Percentiles rank a stretch among this genome's conserved stretches.
Conservation (phyloP, 805 yeast species). For the Ascoidea rubescens region DNA sequence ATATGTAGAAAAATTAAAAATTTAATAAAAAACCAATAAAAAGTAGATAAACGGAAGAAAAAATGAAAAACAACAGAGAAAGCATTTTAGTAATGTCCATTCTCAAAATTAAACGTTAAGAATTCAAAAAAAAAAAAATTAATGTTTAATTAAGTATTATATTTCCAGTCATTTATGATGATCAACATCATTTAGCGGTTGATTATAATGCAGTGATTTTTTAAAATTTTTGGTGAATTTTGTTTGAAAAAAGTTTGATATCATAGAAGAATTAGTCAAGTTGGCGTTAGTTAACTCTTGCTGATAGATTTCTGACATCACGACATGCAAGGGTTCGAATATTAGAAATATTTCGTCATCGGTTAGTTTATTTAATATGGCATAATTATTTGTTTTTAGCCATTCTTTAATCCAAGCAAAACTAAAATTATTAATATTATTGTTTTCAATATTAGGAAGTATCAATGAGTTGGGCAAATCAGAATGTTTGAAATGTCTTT, state of each 20-base stretch:
- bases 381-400: constrained; percentile 39
- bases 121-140: no score
- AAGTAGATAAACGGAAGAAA: no score
- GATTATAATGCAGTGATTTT: background rate
- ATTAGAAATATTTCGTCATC: constrained; percentile 60
- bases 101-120: no score
- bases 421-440: constrained; percentile 29
- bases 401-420: constrained; percentile 34
- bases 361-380: constrained; percentile 38
- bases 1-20: no score
- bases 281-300: background rate
- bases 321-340: constrained; percentile 32
- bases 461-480: constrained; percentile 13
- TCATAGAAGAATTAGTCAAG: background rate
- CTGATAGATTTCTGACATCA: constrained; percentile 5
- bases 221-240: background rate
- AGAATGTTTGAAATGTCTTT: constrained; percentile 20
- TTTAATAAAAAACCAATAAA: no score
- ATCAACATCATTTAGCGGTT: no score
- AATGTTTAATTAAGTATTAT: no score
- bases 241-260: background rate
- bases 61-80: no score
- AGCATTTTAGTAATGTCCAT: no score
- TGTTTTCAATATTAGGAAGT: constrained; percentile 16
- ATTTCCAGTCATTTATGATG: no score